These are phyloP conservation scores for Balamuthia mandrillaris DNA, from an alignment of 208 protist genomes.

Conservation along the genomic window DNA sequence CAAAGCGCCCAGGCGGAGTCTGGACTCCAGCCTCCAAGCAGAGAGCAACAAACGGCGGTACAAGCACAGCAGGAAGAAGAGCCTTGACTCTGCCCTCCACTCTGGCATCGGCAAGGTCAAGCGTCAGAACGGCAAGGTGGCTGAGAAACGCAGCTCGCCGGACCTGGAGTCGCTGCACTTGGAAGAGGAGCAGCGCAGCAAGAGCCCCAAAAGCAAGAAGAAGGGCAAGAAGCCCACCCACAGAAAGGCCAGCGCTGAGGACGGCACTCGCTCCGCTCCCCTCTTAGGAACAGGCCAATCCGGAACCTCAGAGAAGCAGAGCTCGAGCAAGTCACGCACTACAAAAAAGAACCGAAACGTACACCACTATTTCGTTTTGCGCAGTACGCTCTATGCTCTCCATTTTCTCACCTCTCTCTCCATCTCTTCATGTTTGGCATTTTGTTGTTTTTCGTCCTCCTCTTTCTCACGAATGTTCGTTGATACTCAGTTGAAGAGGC, in stretches of 20 bases:
- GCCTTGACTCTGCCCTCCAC: neutral
- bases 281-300: neutral
- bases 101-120: too few relatives aligned
- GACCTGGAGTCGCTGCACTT: constrained; percentile 9
- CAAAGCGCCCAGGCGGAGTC: neutral
- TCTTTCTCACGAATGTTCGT: neutral
- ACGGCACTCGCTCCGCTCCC: neutral
- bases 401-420: neutral
- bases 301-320: neutral
- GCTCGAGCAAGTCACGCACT: neutral
- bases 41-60: neutral
- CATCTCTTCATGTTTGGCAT: neutral
- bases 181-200: neutral
- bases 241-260: too few relatives aligned
- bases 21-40: neutral
- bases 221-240: too few relatives aligned
- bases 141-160: constrained; percentile 7
- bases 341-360: neutral
- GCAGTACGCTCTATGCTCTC: neutral
- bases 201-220: too few relatives aligned
- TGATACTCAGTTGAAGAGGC: neutral
- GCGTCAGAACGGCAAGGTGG: neutral
- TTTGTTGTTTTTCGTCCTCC: neutral
- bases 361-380: constrained; percentile 19
- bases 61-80: neutral